These are phyloP conservation scores for Candida ovalis DNA, from an alignment of 805 yeast genomes.

Conservation along the genomic window DNA sequence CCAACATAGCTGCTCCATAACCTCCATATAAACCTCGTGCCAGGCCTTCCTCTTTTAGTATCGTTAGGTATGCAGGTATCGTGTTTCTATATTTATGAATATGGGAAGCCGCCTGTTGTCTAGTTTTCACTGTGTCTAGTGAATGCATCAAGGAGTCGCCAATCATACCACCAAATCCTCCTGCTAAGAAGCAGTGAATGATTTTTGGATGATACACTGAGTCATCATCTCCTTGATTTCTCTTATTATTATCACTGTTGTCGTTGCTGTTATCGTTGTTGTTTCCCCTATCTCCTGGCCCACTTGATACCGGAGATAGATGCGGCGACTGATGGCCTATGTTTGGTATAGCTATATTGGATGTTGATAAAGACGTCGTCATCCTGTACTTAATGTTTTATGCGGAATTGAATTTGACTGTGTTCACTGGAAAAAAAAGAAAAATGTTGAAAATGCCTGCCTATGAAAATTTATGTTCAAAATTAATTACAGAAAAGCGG, in stretches of 20 bases:
- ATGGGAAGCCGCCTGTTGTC: conserved; percentile 92
- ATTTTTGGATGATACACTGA: conserved; percentile 37
- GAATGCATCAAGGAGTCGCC: conserved; percentile 96
- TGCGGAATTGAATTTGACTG: not conserved
- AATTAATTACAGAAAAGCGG: not conserved
- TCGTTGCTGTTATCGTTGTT: not conserved
- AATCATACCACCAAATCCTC: conserved; percentile 90
- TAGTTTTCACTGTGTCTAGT: conserved; percentile 90
- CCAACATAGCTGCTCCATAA: conserved; percentile 85
- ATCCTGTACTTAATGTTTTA: not conserved
- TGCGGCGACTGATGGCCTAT: conserved; percentile 7
- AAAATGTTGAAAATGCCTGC: not conserved
- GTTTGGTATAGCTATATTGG: conserved; percentile 13
- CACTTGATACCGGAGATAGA: not conserved
- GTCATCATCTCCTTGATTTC: conserved; percentile 1
- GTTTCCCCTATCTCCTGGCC: not conserved
- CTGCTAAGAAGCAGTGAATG: conserved; percentile 70
- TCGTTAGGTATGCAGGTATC: conserved; percentile 70
- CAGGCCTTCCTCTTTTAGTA: conserved; percentile 82
- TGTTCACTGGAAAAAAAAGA: not conserved
- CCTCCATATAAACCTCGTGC: conserved; percentile 87
- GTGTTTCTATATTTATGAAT: conserved; percentile 66
- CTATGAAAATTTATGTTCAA: not conserved
- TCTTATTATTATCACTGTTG: conserved; percentile 1
- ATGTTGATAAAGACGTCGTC: conserved; percentile 13